Conservation (phyloP, 1,284 basidiomycete genomes). For the Trametes versicolor region DNA sequence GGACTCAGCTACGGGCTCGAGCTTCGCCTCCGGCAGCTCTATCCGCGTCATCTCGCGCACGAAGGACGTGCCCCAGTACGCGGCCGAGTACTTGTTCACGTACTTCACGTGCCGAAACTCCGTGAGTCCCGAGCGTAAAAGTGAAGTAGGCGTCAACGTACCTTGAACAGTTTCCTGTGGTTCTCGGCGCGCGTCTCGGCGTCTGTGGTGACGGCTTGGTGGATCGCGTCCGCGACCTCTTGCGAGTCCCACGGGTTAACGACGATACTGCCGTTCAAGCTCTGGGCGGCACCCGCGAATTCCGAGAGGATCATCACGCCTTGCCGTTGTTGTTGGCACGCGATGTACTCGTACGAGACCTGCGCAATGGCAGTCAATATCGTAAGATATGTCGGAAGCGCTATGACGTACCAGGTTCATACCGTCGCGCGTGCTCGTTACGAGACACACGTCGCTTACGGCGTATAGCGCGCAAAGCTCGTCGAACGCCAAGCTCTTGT, state of each 20-base stretch:
- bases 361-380: conserved; percentile 42
- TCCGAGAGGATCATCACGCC: conserved; percentile 98
- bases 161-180: conserved; percentile 93
- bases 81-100: conserved; percentile 92
- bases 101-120: conserved; percentile 55
- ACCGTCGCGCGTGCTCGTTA: conserved; percentile 95
- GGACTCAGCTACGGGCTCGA: conserved; percentile 30
- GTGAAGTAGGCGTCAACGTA: conserved; percentile 41
- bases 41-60: conserved; percentile 84
- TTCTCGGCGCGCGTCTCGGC: conserved; percentile 86
- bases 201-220: conserved; percentile 93
- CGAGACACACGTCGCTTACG: conserved; percentile 95
- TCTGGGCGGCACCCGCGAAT: conserved; percentile 98
- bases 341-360: conserved; percentile 99
- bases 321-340: conserved; percentile 91
- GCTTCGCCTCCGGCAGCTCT: conserved; percentile 33
- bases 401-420: conserved; percentile 91
- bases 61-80: conserved; percentile 93
- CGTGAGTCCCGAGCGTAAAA: not conserved
- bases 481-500: conserved; percentile 93
- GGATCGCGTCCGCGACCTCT: conserved; percentile 95
- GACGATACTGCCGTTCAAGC: conserved; percentile 91
- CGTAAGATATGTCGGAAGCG: conserved; percentile 2
- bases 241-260: conserved; percentile 98
- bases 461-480: conserved; percentile 98